Percentiles rank a stretch among this genome's conserved stretches.
Evolutionary conservation across 495 filamentous ascomycete genomes (phyloP).

Genomic region (Xylaria flabelliformis): DNA sequence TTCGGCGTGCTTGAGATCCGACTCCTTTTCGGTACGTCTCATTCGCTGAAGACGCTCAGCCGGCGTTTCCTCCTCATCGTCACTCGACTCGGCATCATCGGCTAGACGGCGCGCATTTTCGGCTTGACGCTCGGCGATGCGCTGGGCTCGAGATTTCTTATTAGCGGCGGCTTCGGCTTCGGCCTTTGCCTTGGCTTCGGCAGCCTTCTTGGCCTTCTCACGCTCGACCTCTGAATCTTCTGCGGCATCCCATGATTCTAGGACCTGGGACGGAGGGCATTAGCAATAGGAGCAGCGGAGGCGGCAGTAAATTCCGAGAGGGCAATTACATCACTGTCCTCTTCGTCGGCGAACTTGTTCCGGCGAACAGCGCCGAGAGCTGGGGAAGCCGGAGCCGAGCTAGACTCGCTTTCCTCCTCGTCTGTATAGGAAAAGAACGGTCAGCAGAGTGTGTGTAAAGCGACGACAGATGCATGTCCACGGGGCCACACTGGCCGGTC

Average conservation of each 20-base stretch:
- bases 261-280: constrained; percentile 61
- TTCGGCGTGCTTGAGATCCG: constrained; percentile 88
- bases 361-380: constrained; percentile 59
- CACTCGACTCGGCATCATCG: constrained; percentile 61
- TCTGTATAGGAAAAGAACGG: constrained; percentile 44
- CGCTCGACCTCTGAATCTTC: constrained; percentile 97
- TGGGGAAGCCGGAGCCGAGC: constrained; percentile 65
- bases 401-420: constrained; percentile 75
- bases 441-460: constrained; percentile 41
- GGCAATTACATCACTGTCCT: constrained; percentile 80
- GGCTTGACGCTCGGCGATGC: constrained; percentile 77
- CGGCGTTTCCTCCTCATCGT: constrained; percentile 70
- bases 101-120: constrained; percentile 56
- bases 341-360: constrained; percentile 83
- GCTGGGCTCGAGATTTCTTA: constrained; percentile 88
- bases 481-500: constrained; percentile 23
- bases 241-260: constrained; percentile 96
- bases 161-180: constrained; percentile 89
- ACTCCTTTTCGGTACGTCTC: constrained; percentile 79
- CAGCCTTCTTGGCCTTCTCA: constrained; percentile 88
- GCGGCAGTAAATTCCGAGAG: constrained; percentile 8
- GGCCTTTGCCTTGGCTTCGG: constrained; percentile 85
- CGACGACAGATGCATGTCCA: constrained; percentile 10
- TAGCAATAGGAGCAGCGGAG: neutral
- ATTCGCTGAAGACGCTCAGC: constrained; percentile 73